These are phyloP conservation scores for Colletotrichum spinosum DNA, from an alignment of 2,329 filamentous ascomycete species.

Conservation along the genomic window DNA sequence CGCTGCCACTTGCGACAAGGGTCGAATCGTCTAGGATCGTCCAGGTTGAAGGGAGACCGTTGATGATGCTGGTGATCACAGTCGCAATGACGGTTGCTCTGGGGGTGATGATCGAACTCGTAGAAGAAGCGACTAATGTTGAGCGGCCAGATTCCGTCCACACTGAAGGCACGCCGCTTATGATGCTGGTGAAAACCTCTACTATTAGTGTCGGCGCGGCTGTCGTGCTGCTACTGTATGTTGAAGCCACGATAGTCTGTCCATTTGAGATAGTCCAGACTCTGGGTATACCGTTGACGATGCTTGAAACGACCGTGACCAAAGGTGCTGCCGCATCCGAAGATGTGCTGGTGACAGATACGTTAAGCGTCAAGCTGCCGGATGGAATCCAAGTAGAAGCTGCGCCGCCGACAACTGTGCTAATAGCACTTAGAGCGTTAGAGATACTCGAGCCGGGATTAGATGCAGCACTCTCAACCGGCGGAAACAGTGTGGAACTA, in stretches of 20 bases:
- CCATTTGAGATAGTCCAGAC: neutral
- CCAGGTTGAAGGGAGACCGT: constrained; percentile 2
- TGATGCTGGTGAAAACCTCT: neutral
- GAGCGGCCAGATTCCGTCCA: neutral
- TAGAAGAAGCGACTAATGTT: neutral
- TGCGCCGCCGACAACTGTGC: neutral
- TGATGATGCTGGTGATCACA: constrained; percentile 10
- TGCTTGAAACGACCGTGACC: constrained; percentile 7
- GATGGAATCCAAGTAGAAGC: constrained; percentile 2
- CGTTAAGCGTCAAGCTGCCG: neutral
- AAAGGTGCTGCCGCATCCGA: too few species aligned
- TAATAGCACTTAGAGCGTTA: neutral
- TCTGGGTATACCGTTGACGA: neutral
- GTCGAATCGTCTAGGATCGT: neutral
- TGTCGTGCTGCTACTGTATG: neutral
- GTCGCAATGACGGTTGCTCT: neutral
- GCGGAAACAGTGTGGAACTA: neutral
- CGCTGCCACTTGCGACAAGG: neutral
- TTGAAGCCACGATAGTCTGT: neutral
- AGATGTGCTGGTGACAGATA: neutral
- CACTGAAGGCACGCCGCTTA: neutral
- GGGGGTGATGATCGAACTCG: neutral
- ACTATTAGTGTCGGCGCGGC: neutral
- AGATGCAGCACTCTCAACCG: neutral
- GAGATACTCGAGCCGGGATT: neutral